phyloP scores from a whole-genome alignment of 2,329 filamentous ascomycete genomes.

The Cordyceps sp. region DNA sequence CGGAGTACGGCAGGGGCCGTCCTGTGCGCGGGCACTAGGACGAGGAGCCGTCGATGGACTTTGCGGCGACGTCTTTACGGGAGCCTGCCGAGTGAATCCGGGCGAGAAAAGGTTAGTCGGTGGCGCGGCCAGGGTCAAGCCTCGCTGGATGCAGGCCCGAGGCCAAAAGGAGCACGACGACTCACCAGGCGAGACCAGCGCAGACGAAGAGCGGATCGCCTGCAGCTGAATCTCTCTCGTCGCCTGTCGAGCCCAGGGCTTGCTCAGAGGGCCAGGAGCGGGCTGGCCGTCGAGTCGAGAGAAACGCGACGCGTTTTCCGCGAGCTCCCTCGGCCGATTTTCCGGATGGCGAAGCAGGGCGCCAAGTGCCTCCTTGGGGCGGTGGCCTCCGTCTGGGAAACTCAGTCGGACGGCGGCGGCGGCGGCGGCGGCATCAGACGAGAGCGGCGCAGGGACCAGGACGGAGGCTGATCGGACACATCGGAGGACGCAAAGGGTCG shows the following conservation, averaged over 20 bases:
- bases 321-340: too few species aligned
- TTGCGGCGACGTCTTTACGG: constrained; percentile 39
- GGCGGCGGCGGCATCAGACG: constrained; percentile 13
- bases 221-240: constrained; percentile 37
- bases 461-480: not conserved
- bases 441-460: constrained; percentile 1
- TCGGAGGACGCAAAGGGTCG: not conserved
- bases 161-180: constrained; percentile 1
- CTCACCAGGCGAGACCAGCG: constrained; percentile 43
- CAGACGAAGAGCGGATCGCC: constrained; percentile 43
- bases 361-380: not conserved
- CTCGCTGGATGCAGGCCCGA: too few species aligned
- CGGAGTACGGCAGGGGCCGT: constrained; percentile 26
- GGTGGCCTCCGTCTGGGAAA: constrained; percentile 6
- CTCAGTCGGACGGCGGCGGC: too few species aligned
- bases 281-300: too few species aligned
- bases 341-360: too few species aligned
- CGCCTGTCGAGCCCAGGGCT: too few species aligned
- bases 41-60: constrained; percentile 28
- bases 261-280: too few species aligned
- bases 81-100: constrained; percentile 12
- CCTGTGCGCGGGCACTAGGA: constrained; percentile 46
- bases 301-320: too few species aligned
- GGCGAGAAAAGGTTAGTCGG: constrained; percentile 9
- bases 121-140: constrained; percentile 1